Evolutionary conservation across 1,284 basidiomycete genomes (phyloP).

Genomic region (Rhodotorula sp.): DNA sequence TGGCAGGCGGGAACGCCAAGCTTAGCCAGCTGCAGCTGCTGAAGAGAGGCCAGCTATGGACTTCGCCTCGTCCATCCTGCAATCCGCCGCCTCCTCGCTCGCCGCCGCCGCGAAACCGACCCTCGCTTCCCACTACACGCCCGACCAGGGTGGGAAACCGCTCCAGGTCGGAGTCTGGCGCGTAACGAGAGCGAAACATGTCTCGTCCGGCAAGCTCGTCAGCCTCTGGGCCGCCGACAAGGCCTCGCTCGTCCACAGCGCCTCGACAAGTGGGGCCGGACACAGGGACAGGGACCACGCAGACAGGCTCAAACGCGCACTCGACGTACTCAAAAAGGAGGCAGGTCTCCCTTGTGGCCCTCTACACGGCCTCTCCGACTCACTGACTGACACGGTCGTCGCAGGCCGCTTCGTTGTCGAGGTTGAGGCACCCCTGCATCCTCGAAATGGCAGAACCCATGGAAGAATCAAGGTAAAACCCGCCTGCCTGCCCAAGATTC

Average conservation of each 20-base stretch:
- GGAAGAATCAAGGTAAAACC: slow-evolving; percentile 73
- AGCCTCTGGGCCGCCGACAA: slow-evolving; percentile 90
- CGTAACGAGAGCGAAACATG: slow-evolving; percentile 78
- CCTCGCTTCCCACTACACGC: slow-evolving; percentile 15
- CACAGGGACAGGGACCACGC: slow-evolving; percentile 52
- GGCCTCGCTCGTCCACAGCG: slow-evolving; percentile 26
- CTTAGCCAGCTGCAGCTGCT: too few relatives aligned
- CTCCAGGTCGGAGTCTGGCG: slow-evolving; percentile 83
- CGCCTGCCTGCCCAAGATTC: too few relatives aligned
- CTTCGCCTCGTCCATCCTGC: slow-evolving; percentile 24
- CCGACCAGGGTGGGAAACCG: not conserved
- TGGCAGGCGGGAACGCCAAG: too few relatives aligned
- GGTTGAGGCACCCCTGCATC: slow-evolving; percentile 88
- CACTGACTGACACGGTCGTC: too few relatives aligned
- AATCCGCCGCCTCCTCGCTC: slow-evolving; percentile 22
- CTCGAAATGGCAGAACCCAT: slow-evolving; percentile 99
- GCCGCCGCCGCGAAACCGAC: slow-evolving; percentile 14
- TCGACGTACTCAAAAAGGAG: slow-evolving; percentile 85
- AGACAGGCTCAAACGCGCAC: slow-evolving; percentile 59
- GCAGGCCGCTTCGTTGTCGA: slow-evolving; percentile 80
- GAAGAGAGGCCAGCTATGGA: slow-evolving; percentile 11
- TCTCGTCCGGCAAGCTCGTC: slow-evolving; percentile 79
- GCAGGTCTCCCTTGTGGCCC: slow-evolving; percentile 54
- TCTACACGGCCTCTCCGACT: not conserved
- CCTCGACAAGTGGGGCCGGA: slow-evolving; percentile 55